phyloP scores from a whole-genome alignment of 1,139 yeast genomes.

The Eremothecium coryli region DNA sequence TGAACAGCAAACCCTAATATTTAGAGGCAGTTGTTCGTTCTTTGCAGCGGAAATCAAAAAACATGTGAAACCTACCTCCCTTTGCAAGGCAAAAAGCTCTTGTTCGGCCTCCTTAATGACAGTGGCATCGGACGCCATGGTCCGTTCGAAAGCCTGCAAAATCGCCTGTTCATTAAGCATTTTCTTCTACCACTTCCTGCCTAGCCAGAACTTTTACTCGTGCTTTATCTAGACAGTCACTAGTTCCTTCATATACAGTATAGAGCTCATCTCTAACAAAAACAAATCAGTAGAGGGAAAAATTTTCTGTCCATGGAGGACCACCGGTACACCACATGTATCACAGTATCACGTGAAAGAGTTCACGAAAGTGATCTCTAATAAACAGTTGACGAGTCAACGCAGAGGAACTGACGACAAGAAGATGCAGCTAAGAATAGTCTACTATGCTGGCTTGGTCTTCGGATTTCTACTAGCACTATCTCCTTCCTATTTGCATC shows the following conservation, averaged over 20 bases:
- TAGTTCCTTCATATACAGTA: too few species aligned
- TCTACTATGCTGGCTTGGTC: constrained; percentile 7
- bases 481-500: constrained; percentile 82
- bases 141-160: constrained; percentile 67
- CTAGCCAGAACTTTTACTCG: too few species aligned
- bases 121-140: constrained; percentile 62
- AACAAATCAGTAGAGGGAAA: not conserved
- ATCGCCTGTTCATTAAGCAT: constrained; percentile 57
- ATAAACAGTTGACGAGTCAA: too few species aligned
- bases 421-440: too few species aligned
- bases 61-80: constrained; percentile 48
- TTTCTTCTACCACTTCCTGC: constrained; percentile 3
- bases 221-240: too few species aligned
- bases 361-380: too few species aligned
- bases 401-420: too few species aligned
- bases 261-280: not conserved
- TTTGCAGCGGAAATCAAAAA: constrained; percentile 46
- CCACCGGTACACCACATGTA: too few species aligned
- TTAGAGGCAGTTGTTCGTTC: constrained; percentile 39
- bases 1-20: constrained; percentile 53
- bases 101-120: constrained; percentile 62
- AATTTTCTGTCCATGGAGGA: not conserved
- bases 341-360: too few species aligned
- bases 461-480: constrained; percentile 54
- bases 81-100: constrained; percentile 48